Evolutionary conservation across 1,139 yeast genomes (phyloP).

Genomic region (Geotrichum cucujoidarum): DNA sequence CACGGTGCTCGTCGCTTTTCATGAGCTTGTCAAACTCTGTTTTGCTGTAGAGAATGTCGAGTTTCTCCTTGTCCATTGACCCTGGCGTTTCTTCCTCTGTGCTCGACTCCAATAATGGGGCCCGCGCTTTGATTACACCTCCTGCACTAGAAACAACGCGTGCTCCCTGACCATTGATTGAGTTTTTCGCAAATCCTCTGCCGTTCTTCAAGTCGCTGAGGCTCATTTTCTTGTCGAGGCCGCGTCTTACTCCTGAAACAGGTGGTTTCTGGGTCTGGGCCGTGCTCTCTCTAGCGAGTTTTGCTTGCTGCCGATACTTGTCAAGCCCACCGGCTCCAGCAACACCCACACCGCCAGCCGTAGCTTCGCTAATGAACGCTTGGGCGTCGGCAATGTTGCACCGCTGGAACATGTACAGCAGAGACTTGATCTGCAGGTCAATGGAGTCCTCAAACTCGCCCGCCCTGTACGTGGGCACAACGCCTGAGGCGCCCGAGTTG

Average conservation of each 20-base stretch:
- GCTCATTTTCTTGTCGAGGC: slow-evolving; percentile 11
- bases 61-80: slow-evolving; percentile 36
- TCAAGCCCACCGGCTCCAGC: slow-evolving; percentile 21
- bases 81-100: slow-evolving; percentile 15
- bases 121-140: neutral
- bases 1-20: slow-evolving; percentile 51
- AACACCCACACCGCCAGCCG: slow-evolving; percentile 18
- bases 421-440: slow-evolving; percentile 55
- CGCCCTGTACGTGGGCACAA: slow-evolving; percentile 21
- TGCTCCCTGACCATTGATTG: neutral
- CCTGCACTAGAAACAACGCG: neutral
- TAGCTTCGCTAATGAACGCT: slow-evolving; percentile 29
- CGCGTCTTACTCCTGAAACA: neutral
- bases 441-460: slow-evolving; percentile 51
- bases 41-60: slow-evolving; percentile 53
- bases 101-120: neutral
- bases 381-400: slow-evolving; percentile 45
- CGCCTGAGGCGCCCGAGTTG: neutral
- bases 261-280: neutral
- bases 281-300: neutral
- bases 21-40: slow-evolving; percentile 43
- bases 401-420: slow-evolving; percentile 53
- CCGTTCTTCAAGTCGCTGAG: slow-evolving; percentile 9
- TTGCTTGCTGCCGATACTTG: slow-evolving; percentile 17
- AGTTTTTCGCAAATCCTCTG: neutral